These are phyloP conservation scores for Tolypocladium tropicale DNA, from an alignment of 2,329 filamentous ascomycete genomes.

Conservation along the genomic window DNA sequence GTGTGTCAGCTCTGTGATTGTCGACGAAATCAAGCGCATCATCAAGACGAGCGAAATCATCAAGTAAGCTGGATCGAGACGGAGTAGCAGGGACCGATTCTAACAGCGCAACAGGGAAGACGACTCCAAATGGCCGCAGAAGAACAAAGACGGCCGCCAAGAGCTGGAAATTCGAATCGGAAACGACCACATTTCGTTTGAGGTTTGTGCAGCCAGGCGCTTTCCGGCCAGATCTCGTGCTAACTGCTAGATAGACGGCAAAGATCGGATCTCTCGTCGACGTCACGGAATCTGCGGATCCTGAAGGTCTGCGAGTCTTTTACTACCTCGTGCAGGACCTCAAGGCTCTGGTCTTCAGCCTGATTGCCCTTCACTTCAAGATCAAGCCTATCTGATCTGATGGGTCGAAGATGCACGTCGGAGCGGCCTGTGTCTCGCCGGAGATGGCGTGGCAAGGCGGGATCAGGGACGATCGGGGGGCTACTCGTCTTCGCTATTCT, in stretches of 20 bases:
- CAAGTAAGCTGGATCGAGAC: constrained; percentile 52
- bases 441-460: not conserved
- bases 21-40: constrained; percentile 93
- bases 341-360: constrained; percentile 90
- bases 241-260: constrained; percentile 55
- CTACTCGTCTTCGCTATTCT: not conserved
- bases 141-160: constrained; percentile 97
- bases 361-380: constrained; percentile 98
- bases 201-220: constrained; percentile 47
- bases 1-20: constrained; percentile 86
- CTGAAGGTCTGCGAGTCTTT: constrained; percentile 91
- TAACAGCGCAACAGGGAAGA: constrained; percentile 60
- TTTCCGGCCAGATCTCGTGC: not conserved
- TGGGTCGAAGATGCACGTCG: too few species aligned
- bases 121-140: constrained; percentile 96
- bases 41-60: constrained; percentile 96
- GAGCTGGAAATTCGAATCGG: constrained; percentile 91
- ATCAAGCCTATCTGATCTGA: constrained; percentile 59
- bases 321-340: constrained; percentile 98
- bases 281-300: constrained; percentile 90
- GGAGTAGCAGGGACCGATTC: not conserved
- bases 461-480: not conserved
- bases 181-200: constrained; percentile 94
- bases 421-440: constrained; percentile 4
- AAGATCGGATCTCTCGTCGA: constrained; percentile 97